Conservation (phyloP, 2,329 filamentous ascomycete genomes). For the Colletotrichum spaethianum region DNA sequence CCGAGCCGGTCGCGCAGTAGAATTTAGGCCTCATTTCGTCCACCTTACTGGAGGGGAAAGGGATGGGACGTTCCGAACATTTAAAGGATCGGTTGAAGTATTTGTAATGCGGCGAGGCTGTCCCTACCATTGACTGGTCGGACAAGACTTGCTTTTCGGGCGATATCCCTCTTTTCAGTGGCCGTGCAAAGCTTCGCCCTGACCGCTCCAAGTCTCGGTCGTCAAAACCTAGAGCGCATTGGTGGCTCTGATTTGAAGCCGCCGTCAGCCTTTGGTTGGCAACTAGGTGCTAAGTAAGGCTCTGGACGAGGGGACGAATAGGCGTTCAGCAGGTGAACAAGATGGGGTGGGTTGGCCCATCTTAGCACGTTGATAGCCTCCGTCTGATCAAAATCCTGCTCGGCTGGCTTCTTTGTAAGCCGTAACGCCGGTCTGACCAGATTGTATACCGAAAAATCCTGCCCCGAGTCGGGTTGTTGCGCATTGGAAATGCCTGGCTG, state of each 20-base stretch:
- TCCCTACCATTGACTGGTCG: neutral
- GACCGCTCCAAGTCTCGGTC: constrained; percentile 38
- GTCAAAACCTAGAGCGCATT: constrained; percentile 30
- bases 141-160: neutral
- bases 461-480: constrained; percentile 18
- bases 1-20: constrained; percentile 13
- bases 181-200: constrained; percentile 38
- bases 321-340: constrained; percentile 22
- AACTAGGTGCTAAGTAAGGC: constrained; percentile 11
- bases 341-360: constrained; percentile 11
- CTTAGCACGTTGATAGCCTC: constrained; percentile 18
- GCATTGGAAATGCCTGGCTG: neutral
- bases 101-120: constrained; percentile 14
- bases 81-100: constrained; percentile 16
- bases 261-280: constrained; percentile 17
- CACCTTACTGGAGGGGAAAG: neutral
- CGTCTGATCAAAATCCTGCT: constrained; percentile 23
- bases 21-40: constrained; percentile 2
- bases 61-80: constrained; percentile 20
- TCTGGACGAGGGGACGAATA: constrained; percentile 33
- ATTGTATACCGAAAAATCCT: neutral
- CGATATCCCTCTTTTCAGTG: constrained; percentile 9
- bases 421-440: neutral
- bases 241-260: constrained; percentile 25
- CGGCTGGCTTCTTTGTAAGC: constrained; percentile 4